These are phyloP conservation scores for Tetracentron sinense DNA, from an alignment of 164 flowering plant species.

Conservation along the genomic window DNA sequence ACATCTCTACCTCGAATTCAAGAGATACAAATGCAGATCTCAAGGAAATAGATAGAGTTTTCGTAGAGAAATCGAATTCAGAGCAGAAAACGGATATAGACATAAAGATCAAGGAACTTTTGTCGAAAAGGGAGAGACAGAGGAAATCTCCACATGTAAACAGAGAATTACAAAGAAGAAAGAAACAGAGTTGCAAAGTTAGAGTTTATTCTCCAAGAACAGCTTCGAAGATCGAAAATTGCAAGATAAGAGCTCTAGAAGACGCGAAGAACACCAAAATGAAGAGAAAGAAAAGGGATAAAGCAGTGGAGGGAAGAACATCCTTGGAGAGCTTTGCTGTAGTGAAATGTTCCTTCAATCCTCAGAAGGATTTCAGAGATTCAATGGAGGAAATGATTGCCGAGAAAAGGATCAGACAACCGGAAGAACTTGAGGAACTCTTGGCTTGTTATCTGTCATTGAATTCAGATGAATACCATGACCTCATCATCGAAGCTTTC, in stretches of 20 bases:
- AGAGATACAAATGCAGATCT: constrained; percentile 5
- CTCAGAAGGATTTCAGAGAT: constrained; percentile 69
- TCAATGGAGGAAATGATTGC: constrained; percentile 92
- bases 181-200: constrained; percentile 34
- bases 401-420: constrained; percentile 42
- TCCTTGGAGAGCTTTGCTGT: constrained; percentile 61
- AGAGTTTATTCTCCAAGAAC: constrained; percentile 51
- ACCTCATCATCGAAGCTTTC: constrained; percentile 71
- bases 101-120: constrained; percentile 20
- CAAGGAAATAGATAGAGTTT: constrained; percentile 8
- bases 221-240: constrained; percentile 40
- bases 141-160: constrained; percentile 38
- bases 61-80: constrained; percentile 13
- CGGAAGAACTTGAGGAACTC: constrained; percentile 77
- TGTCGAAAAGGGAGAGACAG: constrained; percentile 33
- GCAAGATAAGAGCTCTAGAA: constrained; percentile 64
- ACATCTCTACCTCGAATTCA: constrained; percentile 12
- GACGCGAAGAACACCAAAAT: constrained; percentile 52
- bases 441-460: constrained; percentile 75
- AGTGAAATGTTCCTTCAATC: constrained; percentile 63
- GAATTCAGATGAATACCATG: constrained; percentile 74
- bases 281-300: constrained; percentile 20
- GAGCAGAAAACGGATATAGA: constrained; percentile 25
- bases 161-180: constrained; percentile 28
- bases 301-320: constrained; percentile 12